Percentiles rank a stretch among this genome's conserved stretches.
These are phyloP conservation scores for Verbena officinalis DNA, from an alignment of 257 asterid species.

Conservation along the genomic window DNA sequence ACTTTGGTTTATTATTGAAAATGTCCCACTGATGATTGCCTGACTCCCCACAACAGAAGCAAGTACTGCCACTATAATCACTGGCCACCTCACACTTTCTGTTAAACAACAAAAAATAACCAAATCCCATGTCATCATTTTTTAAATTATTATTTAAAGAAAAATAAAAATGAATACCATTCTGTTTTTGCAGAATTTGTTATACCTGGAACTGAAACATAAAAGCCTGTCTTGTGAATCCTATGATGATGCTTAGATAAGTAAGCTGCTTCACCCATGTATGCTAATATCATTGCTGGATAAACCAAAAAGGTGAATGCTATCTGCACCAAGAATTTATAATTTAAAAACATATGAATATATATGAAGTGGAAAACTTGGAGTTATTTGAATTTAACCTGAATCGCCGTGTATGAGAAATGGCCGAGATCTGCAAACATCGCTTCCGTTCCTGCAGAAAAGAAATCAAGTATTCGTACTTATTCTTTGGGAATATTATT, in stretches of 20 bases:
- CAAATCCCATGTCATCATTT: neutral
- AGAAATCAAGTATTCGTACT: neutral
- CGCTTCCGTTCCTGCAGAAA: constrained; percentile 86
- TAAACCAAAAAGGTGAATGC: constrained; percentile 96
- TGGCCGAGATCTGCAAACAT: constrained; percentile 99
- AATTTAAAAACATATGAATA: neutral
- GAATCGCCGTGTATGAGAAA: constrained; percentile 88
- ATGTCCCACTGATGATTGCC: constrained; percentile 94
- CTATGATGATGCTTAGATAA: constrained; percentile 81
- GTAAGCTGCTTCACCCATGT: constrained; percentile 99
- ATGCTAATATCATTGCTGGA: constrained; percentile 89
- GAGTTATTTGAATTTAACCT: constrained; percentile 45
- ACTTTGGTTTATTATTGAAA: constrained; percentile 93
- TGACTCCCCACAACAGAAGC: constrained; percentile 99
- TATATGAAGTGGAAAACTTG: neutral
- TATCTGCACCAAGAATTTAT: constrained; percentile 50
- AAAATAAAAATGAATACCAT: neutral
- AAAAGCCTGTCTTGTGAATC: constrained; percentile 73
- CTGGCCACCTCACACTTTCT: constrained; percentile 91
- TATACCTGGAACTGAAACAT: constrained; percentile 93
- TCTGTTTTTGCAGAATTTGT: neutral
- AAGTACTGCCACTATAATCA: constrained; percentile 79
- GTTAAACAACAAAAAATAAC: constrained; percentile 16
- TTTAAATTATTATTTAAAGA: no score
- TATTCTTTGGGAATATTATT: neutral